A percentile compares a stretch with the other conserved stretches of the same genome.
Evolutionary conservation across 768 basidiomycete genomes (phyloP).

Genomic region (Coprinopsis marcescibilis): DNA sequence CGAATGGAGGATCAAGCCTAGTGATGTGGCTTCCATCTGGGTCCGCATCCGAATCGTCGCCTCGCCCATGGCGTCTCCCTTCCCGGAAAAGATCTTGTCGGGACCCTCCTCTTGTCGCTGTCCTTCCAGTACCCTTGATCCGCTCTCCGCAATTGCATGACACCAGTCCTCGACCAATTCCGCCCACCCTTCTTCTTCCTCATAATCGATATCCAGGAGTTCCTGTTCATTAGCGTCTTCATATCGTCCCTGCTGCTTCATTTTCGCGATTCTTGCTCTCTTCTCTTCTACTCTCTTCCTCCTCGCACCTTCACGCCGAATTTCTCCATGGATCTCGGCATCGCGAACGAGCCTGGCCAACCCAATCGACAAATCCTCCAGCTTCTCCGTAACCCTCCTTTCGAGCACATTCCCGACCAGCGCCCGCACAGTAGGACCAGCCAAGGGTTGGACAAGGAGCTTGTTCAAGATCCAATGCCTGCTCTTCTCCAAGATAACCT

Average conservation of each 20-base stretch:
- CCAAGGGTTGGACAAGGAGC: conserved; percentile 28
- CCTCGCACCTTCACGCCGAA: conserved; percentile 9
- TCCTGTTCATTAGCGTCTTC: conserved; percentile 1
- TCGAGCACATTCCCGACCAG: conserved; percentile 23
- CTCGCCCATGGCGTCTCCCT: conserved; percentile 7
- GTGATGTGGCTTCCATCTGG: conserved; percentile 18
- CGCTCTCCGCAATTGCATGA: conserved; percentile 21
- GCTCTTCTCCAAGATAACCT: conserved; percentile 27
- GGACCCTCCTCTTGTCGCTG: too few relatives aligned
- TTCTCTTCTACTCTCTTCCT: background rate
- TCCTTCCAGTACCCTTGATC: conserved; percentile 17
- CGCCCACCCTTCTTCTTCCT: conserved; percentile 4
- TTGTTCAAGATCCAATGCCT: conserved; percentile 37
- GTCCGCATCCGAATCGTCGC: conserved; percentile 11
- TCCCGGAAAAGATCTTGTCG: too few relatives aligned
- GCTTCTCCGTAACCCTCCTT: conserved; percentile 19
- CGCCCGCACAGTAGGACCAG: conserved; percentile 24
- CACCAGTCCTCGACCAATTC: conserved; percentile 23
- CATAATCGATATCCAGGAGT: conserved; percentile 9
- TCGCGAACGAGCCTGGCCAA: conserved; percentile 22
- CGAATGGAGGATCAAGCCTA: conserved; percentile 6
- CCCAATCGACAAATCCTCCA: conserved; percentile 24
- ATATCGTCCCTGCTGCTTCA: conserved; percentile 2
- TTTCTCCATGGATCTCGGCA: conserved; percentile 15
- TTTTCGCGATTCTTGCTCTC: conserved; percentile 1